A percentile compares a stretch with the other conserved stretches of the same genome.
phyloP scores from a whole-genome alignment of 768 basidiomycete species.

The Tylopilus subfusipes region DNA sequence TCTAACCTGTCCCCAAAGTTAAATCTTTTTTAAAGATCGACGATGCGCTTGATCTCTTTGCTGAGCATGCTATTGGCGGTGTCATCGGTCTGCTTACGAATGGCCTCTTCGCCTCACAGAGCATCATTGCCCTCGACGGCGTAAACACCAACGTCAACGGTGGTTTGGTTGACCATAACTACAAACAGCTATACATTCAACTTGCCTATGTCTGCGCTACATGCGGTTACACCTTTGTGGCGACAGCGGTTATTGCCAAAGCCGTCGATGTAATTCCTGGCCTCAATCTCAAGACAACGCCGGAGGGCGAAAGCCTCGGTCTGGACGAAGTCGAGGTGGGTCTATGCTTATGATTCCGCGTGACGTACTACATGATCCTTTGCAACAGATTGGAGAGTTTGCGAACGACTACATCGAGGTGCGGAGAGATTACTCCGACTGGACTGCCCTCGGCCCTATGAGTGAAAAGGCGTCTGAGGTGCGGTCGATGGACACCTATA shows the following conservation, averaged over 20 bases:
- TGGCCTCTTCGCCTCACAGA: conserved; percentile 67
- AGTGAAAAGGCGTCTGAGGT: conserved; percentile 5
- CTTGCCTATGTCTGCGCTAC: conserved; percentile 60
- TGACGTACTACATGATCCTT: not conserved
- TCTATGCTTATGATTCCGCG: not conserved
- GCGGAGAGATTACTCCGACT: conserved; percentile 61
- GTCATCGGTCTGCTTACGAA: conserved; percentile 71
- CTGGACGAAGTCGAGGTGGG: conserved; percentile 72
- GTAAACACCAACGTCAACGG: conserved; percentile 51
- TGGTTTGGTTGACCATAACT: conserved; percentile 74
- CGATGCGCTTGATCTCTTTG: conserved; percentile 90
- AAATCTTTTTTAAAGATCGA: conserved; percentile 72
- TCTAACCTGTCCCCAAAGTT: conserved; percentile 39
- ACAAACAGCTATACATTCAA: conserved; percentile 79
- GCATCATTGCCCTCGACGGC: conserved; percentile 66
- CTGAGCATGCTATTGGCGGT: conserved; percentile 86
- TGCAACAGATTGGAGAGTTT: conserved; percentile 59
- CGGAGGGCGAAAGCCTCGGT: conserved; percentile 57
- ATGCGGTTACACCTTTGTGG: conserved; percentile 56
- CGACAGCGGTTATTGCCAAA: conserved; percentile 60
- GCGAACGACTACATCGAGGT: conserved; percentile 69
- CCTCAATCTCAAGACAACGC: conserved; percentile 48
- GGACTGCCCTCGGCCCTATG: conserved; percentile 32
- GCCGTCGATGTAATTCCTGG: conserved; percentile 55
- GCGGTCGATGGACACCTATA: conserved; percentile 8